Conservation (phyloP, 2,329 filamentous ascomycete genomes). For the Sarocladiaceae sp. region DNA sequence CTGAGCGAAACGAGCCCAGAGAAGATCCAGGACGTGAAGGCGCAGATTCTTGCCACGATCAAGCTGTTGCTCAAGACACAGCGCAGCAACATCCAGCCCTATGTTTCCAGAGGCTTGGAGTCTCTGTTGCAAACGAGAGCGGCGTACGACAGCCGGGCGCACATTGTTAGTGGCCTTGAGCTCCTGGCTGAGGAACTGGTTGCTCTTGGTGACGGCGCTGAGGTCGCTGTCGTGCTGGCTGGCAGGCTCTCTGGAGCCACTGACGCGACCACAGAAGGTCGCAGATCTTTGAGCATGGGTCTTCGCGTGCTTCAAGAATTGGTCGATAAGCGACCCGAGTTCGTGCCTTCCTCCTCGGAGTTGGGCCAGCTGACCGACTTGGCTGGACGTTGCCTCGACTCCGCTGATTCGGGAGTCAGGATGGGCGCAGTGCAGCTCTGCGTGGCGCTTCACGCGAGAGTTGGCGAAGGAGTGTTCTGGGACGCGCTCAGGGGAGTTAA, state of each 20-base stretch:
- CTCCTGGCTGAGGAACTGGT: constrained; percentile 70
- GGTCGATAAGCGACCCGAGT: constrained; percentile 45
- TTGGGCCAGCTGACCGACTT: constrained; percentile 47
- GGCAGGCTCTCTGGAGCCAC: constrained; percentile 39
- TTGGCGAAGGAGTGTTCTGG: constrained; percentile 65
- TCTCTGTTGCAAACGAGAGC: constrained; percentile 62
- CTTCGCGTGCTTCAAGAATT: constrained; percentile 59
- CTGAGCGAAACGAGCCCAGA: constrained; percentile 50
- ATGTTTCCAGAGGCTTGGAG: constrained; percentile 64
- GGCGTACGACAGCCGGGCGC: constrained; percentile 62
- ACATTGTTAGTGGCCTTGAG: constrained; percentile 72
- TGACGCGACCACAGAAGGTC: constrained; percentile 39
- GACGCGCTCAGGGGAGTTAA: constrained; percentile 57
- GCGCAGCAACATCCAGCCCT: constrained; percentile 60
- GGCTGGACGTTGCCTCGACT: constrained; percentile 54
- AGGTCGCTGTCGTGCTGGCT: constrained; percentile 53
- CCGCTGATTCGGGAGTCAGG: constrained; percentile 56
- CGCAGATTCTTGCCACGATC: constrained; percentile 70
- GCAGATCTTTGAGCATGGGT: constrained; percentile 56
- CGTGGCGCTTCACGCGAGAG: constrained; percentile 61
- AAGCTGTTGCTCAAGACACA: constrained; percentile 68
- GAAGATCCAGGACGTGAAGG: constrained; percentile 68
- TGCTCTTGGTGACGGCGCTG: constrained; percentile 56
- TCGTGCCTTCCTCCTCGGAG: constrained; percentile 46
- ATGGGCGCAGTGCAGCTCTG: constrained; percentile 81